A percentile compares a stretch with the other conserved stretches of the same genome.
These are phyloP conservation scores for Ramaria sp. DNA, from an alignment of 768 basidiomycete genomes.

Conservation along the genomic window DNA sequence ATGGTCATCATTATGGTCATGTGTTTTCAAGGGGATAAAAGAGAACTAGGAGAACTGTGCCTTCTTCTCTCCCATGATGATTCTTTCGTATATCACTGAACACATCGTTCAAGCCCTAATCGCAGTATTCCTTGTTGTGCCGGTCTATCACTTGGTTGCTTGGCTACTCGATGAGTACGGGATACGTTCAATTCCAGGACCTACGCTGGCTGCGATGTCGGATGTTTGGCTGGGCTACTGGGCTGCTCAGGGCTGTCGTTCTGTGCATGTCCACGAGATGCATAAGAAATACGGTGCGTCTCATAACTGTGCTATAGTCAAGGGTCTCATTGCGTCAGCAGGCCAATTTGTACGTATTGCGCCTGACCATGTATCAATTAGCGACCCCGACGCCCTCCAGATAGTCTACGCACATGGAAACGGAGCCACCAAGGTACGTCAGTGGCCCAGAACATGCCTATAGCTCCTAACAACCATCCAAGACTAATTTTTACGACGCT, in stretches of 20 bases:
- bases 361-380: constrained; percentile 68
- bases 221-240: constrained; percentile 65
- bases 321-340: constrained; percentile 16
- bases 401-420: constrained; percentile 76
- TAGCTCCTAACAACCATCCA: constrained; percentile 54
- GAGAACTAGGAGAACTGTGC: no score
- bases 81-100: background rate
- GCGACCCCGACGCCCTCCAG: constrained; percentile 66
- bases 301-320: background rate
- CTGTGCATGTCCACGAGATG: constrained; percentile 59
- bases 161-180: constrained; percentile 50
- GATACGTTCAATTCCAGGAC: constrained; percentile 59
- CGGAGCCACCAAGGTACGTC: constrained; percentile 33
- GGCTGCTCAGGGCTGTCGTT: constrained; percentile 60
- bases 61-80: background rate
- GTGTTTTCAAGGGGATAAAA: no score
- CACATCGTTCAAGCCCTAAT: background rate
- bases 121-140: background rate
- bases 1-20: no score
- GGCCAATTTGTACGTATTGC: constrained; percentile 62
- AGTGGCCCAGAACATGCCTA: constrained; percentile 38
- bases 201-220: constrained; percentile 58
- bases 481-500: constrained; percentile 15
- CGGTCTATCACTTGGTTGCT: constrained; percentile 24
- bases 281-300: constrained; percentile 63